Percentiles rank a stretch among this genome's conserved stretches.
Evolutionary conservation across 768 basidiomycete species (phyloP).

Genomic region (Mycena metata): DNA sequence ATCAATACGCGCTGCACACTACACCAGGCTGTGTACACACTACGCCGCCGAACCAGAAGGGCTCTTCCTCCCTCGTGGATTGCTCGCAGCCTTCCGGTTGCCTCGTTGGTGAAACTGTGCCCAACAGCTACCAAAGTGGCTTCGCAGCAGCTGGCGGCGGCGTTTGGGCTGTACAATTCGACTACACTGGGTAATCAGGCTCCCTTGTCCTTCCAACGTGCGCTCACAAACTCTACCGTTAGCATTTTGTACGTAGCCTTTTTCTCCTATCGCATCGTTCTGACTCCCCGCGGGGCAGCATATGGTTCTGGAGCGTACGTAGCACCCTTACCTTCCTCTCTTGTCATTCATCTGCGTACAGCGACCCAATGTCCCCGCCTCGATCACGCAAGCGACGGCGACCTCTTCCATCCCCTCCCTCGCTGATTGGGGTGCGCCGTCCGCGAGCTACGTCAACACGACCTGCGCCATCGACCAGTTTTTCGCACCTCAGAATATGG

Average conservation of each 20-base stretch:
- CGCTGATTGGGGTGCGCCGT: constrained; percentile 59
- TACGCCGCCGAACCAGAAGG: constrained; percentile 58
- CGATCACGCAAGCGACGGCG: constrained; percentile 51
- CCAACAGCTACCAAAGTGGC: constrained; percentile 73
- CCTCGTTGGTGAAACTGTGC: constrained; percentile 68
- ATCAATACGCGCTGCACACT: constrained; percentile 88
- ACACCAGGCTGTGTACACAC: constrained; percentile 55
- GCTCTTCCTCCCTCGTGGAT: constrained; percentile 64
- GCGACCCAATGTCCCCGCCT: constrained; percentile 59
- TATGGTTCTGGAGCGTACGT: constrained; percentile 63
- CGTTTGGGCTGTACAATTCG: constrained; percentile 82
- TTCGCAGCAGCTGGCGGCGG: constrained; percentile 83
- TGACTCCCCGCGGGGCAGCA: constrained; percentile 40
- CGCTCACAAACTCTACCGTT: constrained; percentile 20
- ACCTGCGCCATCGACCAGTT: constrained; percentile 59
- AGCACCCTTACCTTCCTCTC: background rate
- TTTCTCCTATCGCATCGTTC: constrained; percentile 1
- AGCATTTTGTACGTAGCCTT: constrained; percentile 36
- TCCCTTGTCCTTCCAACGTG: background rate
- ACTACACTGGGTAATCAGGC: constrained; percentile 52
- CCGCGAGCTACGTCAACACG: constrained; percentile 54
- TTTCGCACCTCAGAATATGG: constrained; percentile 62
- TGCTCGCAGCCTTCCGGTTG: constrained; percentile 77
- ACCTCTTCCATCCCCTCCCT: constrained; percentile 53
- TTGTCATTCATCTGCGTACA: constrained; percentile 38